A percentile compares a stretch with the other conserved stretches of the same genome.
These are phyloP conservation scores for Zanthoxylum bungeanum DNA, from an alignment of 345 rosid genomes.

Conservation along the genomic window DNA sequence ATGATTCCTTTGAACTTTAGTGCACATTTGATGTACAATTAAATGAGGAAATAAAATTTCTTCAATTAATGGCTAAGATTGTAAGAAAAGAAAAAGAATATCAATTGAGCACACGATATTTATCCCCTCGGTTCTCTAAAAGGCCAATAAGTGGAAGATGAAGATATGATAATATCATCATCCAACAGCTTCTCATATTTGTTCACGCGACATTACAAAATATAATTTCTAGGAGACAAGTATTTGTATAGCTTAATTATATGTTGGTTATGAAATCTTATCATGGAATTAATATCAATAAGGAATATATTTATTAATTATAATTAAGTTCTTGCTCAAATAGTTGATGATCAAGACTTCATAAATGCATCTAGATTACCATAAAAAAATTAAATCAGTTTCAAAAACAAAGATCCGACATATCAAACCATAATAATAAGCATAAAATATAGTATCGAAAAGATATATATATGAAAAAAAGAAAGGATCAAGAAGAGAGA, in stretches of 20 bases:
- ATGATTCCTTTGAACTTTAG: not conserved
- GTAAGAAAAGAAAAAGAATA: not conserved
- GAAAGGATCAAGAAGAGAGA: constrained; percentile 5
- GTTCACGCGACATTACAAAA: not conserved
- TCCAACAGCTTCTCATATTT: not conserved
- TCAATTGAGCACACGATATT: constrained; percentile 3
- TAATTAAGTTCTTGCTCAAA: not conserved
- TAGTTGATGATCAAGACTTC: constrained; percentile 2
- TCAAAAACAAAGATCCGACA: constrained; percentile 1
- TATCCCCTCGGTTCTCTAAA: too few relatives aligned
- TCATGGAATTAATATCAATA: not conserved
- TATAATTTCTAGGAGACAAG: not conserved
- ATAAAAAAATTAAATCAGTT: not conserved
- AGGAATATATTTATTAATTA: not conserved
- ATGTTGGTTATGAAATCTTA: not conserved
- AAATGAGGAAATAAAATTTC: not conserved
- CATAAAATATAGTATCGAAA: not conserved
- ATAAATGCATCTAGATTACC: not conserved
- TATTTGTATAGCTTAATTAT: not conserved
- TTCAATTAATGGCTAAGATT: not conserved
- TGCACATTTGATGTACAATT: not conserved
- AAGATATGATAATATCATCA: not conserved
- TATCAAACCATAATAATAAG: not conserved
- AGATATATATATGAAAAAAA: too few relatives aligned
- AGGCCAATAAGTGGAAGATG: too few relatives aligned